A percentile compares a stretch with the other conserved stretches of the same genome.
phyloP scores from a whole-genome alignment of 202 grass and related monocot species.

The Setaria viridis region DNA sequence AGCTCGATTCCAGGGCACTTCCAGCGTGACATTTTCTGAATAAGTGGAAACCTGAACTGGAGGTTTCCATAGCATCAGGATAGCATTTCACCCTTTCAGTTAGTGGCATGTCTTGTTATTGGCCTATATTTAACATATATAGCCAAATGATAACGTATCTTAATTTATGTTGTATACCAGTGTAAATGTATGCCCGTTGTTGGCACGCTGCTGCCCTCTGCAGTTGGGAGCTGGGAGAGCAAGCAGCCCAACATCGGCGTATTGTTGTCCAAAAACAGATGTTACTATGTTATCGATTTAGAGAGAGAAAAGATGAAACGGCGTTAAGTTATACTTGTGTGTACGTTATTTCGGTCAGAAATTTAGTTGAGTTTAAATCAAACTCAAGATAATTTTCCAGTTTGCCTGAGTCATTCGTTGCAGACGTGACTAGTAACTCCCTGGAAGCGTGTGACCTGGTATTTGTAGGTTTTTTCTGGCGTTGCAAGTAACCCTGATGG shows the following conservation, averaged over 20 bases:
- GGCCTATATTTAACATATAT: constrained; percentile 36
- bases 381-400: too few relatives aligned
- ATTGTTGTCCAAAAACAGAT: background rate
- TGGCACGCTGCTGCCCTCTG: constrained; percentile 13
- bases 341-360: background rate
- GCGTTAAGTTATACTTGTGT: background rate
- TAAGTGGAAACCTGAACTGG: constrained; percentile 17
- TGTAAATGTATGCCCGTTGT: constrained; percentile 27
- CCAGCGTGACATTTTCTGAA: constrained; percentile 63
- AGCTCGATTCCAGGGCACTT: constrained; percentile 62
- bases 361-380: background rate
- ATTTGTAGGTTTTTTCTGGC: background rate
- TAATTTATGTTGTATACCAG: constrained; percentile 36
- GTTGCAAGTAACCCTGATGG: background rate
- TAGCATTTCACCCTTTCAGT: constrained; percentile 18
- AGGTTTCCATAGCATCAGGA: constrained; percentile 30
- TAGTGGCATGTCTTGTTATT: constrained; percentile 20
- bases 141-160: constrained; percentile 33
- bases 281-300: background rate
- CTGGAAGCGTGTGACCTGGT: background rate
- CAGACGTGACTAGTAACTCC: background rate
- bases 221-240: background rate
- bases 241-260: background rate
- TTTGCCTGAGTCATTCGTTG: background rate
- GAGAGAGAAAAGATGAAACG: background rate